phyloP scores from a whole-genome alignment of 768 basidiomycete species.

The Russula sp. region DNA sequence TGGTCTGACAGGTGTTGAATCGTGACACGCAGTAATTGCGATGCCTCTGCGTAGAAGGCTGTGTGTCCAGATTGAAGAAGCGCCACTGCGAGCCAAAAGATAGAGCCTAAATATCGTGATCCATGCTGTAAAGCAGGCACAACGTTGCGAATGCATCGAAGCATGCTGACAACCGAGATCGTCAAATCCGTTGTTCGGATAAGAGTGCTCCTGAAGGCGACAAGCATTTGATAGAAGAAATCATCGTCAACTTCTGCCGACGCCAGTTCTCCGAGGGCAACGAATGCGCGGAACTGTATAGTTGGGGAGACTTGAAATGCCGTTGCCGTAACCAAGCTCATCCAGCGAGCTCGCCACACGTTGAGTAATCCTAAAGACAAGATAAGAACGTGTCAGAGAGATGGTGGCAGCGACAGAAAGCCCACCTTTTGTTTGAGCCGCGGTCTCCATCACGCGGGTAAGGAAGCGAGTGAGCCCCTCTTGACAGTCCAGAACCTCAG shows the following conservation, averaged over 20 bases:
- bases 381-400: slow-evolving; percentile 13
- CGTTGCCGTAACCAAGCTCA: slow-evolving; percentile 79
- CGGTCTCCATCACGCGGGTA: slow-evolving; percentile 52
- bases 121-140: slow-evolving; percentile 60
- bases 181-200: slow-evolving; percentile 64
- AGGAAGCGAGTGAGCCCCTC: slow-evolving; percentile 62
- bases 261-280: slow-evolving; percentile 75
- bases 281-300: slow-evolving; percentile 83
- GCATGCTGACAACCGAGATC: slow-evolving; percentile 74
- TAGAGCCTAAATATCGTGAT: slow-evolving; percentile 62
- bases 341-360: slow-evolving; percentile 90
- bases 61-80: slow-evolving; percentile 73
- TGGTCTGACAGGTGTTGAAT: slow-evolving; percentile 57
- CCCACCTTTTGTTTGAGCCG: slow-evolving; percentile 64
- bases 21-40: slow-evolving; percentile 56
- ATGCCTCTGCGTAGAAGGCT: slow-evolving; percentile 61
- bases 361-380: slow-evolving; percentile 57
- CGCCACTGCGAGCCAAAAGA: slow-evolving; percentile 87
- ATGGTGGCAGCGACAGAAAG: background rate
- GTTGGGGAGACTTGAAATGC: slow-evolving; percentile 87
- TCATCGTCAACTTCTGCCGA: slow-evolving; percentile 86
- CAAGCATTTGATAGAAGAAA: slow-evolving; percentile 86
- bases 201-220: slow-evolving; percentile 73
- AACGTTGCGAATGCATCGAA: slow-evolving; percentile 75
- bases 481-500: slow-evolving; percentile 51